Evolutionary conservation across 2,329 filamentous ascomycete genomes (phyloP), one percentile per base, ranked within the genome.

Genomic region (Periconia macrospinosa): DNA sequence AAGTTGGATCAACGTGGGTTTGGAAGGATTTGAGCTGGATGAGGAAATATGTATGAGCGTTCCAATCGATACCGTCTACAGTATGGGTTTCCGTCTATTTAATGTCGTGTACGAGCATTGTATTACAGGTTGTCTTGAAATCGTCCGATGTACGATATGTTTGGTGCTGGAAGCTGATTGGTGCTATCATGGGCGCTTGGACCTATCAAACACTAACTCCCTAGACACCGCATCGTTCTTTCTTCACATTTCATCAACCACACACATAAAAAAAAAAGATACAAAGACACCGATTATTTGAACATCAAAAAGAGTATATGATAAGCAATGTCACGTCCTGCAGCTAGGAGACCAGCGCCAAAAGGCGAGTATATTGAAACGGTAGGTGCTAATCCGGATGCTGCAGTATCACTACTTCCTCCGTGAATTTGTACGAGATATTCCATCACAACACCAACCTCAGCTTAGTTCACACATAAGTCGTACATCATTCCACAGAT

Each of bases 351-450:
- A 59, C 59, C 65, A 9, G 81, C 86, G 47, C 82, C 84, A 10
- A 96, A 92, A 76, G 91, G 91, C 76, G 92, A 97, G 76, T 97
- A 97, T 73, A 97, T 99, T 58, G 93, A 97, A 77, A 99, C 94
- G 50, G 92, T 96, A 82, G 67, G 83, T 70, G n/a, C 20, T 30
- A 10, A 30, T 17, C 41, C 33, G 11, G 11, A 37, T 8, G 23
- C 23, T 27, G 8, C 23, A 27, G 23, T 27, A 27, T 27, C 23
- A 27, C 23, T 27, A 27, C 23, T 27, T 27, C 23, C 23, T 27
- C 3, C 23, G 23, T 27, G 23, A 27, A 27, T 27, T 3, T 27
- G 23, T 5, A 27, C n/a, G n/a, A 27, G 3, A 27, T 27, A 27
- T 27, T 27, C 23, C 23, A 27, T 27, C 23, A 3, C 23, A 27